Base-by-base conservation (phyloP, 768 basidiomycete species). In the Solioccasus polychromus region DNA sequence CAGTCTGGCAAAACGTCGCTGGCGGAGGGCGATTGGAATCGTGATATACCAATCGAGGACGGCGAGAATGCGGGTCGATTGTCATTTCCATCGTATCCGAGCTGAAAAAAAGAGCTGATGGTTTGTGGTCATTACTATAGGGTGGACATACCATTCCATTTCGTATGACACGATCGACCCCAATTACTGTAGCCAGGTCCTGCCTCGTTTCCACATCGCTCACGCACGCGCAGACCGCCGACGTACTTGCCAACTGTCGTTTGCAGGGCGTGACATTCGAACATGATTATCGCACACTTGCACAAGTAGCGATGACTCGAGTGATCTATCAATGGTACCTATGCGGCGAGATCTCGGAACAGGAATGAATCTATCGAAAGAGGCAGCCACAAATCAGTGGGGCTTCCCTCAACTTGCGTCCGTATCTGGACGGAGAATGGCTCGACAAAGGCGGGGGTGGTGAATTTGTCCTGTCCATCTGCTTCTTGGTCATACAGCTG, bases 81-180 rank as follows among this genome's bases (percentile, higher is more conserved):
- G 26, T 26, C 26, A 26, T 6, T 6, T 26, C 26, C 26, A 28
- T 22, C 34, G 20, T 38, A 23, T 28, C 40, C 24, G 22, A 35
- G 26, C 37, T 39, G 22, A 41, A 23, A 7, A 22, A 28, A 14
- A 35, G 20, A 12, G 30, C n/a, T 31, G 30, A 31, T 15, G 5
- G n/a, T 12, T 15, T 9, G 30, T 31, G 30, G 30, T 5, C 5
- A 15, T 31, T 15, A 6, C 4, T 34, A 6, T 54, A 82, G 80
- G 81, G 80, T 3, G 80, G 80, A 3, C 79, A 82, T 39, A 75
- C 76, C 0, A 64, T 82, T 8, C 79, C 32, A 34, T 34, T 15
- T 4, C 80, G 3, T 66, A 74, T 36, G 72, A 60, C 14, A 39
- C 68, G 24, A 69, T 71, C 57, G 8, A 76, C 76, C 0, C 49